phyloP scores from a whole-genome alignment of 2,329 filamentous ascomycete species.

The Cladosporium phlei region DNA sequence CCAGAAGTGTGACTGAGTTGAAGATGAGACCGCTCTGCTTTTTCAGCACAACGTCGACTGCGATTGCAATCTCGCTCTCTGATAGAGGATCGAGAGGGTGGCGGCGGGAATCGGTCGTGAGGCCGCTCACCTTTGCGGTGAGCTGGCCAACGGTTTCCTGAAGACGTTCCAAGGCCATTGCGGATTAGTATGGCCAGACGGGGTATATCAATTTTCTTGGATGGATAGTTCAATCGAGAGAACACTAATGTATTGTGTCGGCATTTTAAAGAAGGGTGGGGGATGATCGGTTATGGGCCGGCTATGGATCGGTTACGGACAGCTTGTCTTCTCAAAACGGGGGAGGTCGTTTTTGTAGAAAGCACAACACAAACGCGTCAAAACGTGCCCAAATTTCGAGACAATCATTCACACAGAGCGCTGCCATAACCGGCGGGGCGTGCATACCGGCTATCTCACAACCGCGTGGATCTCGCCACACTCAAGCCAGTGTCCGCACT shows the following conservation, averaged over 20 bases:
- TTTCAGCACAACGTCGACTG: conserved; percentile 62
- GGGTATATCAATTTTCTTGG: background rate
- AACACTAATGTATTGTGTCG: too few species aligned
- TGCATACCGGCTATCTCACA: background rate
- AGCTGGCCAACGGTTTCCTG: conserved; percentile 1
- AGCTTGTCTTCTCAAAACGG: background rate
- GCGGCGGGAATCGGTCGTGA: conserved; percentile 37
- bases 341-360: background rate
- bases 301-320: background rate
- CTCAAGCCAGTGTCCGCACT: background rate
- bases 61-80: conserved; percentile 63
- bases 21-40: conserved; percentile 67
- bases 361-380: too few species aligned
- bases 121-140: background rate
- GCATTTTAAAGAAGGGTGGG: background rate
- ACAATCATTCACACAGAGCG: background rate
- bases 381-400: too few species aligned
- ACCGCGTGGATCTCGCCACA: background rate
- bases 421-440: background rate
- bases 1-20: conserved; percentile 76
- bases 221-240: too few species aligned
- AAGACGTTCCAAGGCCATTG: background rate
- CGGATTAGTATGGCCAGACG: background rate
- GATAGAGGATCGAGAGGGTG: conserved; percentile 74
- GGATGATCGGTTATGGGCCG: conserved; percentile 4